Evolutionary conservation across 805 yeast species (phyloP).

Genomic region (Candida alai): DNA sequence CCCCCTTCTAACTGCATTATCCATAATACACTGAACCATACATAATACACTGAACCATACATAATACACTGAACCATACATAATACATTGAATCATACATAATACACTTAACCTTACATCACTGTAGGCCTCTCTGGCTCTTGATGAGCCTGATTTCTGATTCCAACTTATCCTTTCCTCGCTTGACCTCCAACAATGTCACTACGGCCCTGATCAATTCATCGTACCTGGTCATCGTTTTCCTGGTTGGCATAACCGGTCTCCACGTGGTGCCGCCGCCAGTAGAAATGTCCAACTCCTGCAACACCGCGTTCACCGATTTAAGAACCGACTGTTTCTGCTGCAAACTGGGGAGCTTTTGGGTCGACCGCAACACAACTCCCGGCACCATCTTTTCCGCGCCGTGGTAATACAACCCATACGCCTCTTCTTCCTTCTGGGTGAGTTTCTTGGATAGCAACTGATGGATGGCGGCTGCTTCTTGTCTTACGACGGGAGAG

Average conservation of each 20-base stretch:
- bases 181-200: constrained; percentile 75
- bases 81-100: neutral
- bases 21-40: too few species aligned
- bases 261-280: constrained; percentile 49
- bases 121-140: constrained; percentile 36
- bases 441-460: constrained; percentile 55
- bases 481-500: constrained; percentile 26
- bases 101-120: constrained; percentile 2
- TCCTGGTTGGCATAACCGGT: constrained; percentile 85
- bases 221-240: constrained; percentile 74
- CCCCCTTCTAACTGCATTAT: too few species aligned
- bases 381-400: constrained; percentile 71
- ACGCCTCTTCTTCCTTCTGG: constrained; percentile 75
- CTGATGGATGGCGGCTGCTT: constrained; percentile 37
- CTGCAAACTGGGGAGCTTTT: constrained; percentile 39
- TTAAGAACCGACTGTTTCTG: constrained; percentile 72
- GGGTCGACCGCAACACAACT: constrained; percentile 72
- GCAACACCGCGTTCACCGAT: constrained; percentile 63
- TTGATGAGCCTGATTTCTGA: constrained; percentile 56
- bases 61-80: too few species aligned
- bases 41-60: too few species aligned
- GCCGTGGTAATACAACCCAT: constrained; percentile 77
- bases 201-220: constrained; percentile 65
- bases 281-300: constrained; percentile 74
- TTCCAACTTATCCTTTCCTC: constrained; percentile 81